These are phyloP conservation scores for Trichocladium antarcticum DNA, from an alignment of 495 filamentous ascomycete species.

Conservation along the genomic window DNA sequence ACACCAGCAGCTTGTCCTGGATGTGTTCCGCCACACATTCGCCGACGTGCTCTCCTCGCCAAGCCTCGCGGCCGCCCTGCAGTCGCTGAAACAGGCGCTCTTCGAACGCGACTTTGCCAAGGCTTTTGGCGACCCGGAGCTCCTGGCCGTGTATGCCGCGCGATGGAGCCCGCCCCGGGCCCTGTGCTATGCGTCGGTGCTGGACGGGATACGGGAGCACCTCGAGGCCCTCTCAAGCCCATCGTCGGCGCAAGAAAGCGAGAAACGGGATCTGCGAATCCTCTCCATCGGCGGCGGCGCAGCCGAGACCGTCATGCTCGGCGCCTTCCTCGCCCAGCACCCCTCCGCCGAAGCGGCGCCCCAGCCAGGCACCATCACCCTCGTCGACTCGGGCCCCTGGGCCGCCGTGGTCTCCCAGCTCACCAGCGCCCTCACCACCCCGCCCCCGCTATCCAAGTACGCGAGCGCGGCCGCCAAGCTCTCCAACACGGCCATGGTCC, in stretches of 20 bases:
- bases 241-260: too few relatives aligned
- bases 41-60: constrained; percentile 28
- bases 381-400: constrained; percentile 79
- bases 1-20: constrained; percentile 64
- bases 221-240: constrained; percentile 15
- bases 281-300: constrained; percentile 79
- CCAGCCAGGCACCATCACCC: constrained; percentile 33
- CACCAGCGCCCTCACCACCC: constrained; percentile 30
- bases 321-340: constrained; percentile 45
- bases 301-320: constrained; percentile 72
- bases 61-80: constrained; percentile 43
- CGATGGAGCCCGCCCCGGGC: constrained; percentile 79
- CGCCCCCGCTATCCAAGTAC: constrained; percentile 43
- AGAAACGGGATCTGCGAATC: too few relatives aligned
- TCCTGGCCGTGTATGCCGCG: constrained; percentile 68
- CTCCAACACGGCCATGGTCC: constrained; percentile 35
- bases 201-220: constrained; percentile 40
- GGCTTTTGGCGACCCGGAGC: constrained; percentile 61
- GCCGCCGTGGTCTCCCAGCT: constrained; percentile 46
- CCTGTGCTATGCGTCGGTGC: constrained; percentile 61
- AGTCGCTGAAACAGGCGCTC: constrained; percentile 71
- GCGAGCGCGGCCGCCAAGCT: constrained; percentile 42
- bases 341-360: constrained; percentile 13
- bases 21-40: constrained; percentile 62
- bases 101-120: constrained; percentile 71